Evolutionary conservation across 192 early-diverging fungal species (phyloP), one percentile per base, ranked within the genome.

Genomic region (Backusella mclennaniae): DNA sequence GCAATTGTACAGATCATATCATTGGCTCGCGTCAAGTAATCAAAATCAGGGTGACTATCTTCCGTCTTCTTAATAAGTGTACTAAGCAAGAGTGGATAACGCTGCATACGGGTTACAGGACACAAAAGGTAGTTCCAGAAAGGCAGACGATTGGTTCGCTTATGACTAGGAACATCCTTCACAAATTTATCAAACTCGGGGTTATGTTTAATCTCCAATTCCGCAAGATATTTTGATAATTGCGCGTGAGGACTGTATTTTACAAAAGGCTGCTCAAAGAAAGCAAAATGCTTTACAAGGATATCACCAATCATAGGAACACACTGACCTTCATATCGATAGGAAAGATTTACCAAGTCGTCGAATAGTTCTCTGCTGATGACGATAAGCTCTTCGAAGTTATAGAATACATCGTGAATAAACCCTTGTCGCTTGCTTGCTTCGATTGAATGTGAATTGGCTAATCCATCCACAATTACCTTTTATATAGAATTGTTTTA

Each of bases 1-100:
- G 74, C 74, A 67, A 67, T 26, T 2, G 29, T 19, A 8, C 38
- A 21, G n/a, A 75, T 75, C 35, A 77, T 73, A 9, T 77, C 73
- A 29, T 73, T 46, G 56, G 75, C 73, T 33, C 71, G 66, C 4
- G n/a, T 53, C 44, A 99, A 82, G 42, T 91, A 85, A 26, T 82
- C 84, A 68, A 88, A 84, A 77, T 99, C 97, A 0, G 91, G 92
- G 73, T 95, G 92, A 38, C 91, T 90, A 35, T 91, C 87, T 1
- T 93, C 89, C 19, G 96, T 95, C 76, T 92, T 86, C 76, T 98
- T 94, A 21, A 96, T 83, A 46, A 96, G 88, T 0, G 92, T 94
- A 49, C 89, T 87, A 31, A 99, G 87, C 71, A 99, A 82, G 33
- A 99, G 85, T 9, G 92, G 92, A 75, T 97, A 99, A 52, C 95